These are phyloP conservation scores for Solanum lycopersicoides DNA, from an alignment of 257 asterid genomes.

Conservation along the genomic window DNA sequence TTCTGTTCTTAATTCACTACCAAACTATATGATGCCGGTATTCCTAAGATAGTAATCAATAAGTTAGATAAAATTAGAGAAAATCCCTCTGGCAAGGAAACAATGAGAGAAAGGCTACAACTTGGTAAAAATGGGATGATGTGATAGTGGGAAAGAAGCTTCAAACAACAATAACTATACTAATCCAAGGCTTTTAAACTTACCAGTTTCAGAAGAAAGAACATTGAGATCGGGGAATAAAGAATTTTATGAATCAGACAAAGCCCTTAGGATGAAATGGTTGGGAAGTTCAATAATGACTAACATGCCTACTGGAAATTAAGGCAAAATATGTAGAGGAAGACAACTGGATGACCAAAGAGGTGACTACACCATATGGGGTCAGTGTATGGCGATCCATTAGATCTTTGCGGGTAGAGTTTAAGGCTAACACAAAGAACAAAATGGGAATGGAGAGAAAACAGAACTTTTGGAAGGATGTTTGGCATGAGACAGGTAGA, in stretches of 20 bases:
- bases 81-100: neutral
- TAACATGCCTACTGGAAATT: neutral
- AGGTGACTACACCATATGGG: neutral
- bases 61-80: neutral
- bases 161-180: neutral
- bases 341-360: neutral
- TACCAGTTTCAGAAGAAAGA: neutral
- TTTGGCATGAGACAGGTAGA: neutral
- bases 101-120: neutral
- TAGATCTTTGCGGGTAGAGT: neutral
- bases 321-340: neutral
- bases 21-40: neutral
- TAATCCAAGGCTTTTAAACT: neutral
- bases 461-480: neutral
- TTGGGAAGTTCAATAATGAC: neutral
- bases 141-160: neutral
- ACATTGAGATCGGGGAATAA: neutral
- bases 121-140: neutral
- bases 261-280: neutral
- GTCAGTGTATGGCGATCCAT: neutral
- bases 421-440: neutral
- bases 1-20: neutral
- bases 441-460: neutral
- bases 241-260: neutral
- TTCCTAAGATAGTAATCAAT: neutral